A percentile compares a stretch with the other conserved stretches of the same genome.
phyloP scores from a whole-genome alignment of 495 filamentous ascomycete species.

The Aspergillus conjunctus region DNA sequence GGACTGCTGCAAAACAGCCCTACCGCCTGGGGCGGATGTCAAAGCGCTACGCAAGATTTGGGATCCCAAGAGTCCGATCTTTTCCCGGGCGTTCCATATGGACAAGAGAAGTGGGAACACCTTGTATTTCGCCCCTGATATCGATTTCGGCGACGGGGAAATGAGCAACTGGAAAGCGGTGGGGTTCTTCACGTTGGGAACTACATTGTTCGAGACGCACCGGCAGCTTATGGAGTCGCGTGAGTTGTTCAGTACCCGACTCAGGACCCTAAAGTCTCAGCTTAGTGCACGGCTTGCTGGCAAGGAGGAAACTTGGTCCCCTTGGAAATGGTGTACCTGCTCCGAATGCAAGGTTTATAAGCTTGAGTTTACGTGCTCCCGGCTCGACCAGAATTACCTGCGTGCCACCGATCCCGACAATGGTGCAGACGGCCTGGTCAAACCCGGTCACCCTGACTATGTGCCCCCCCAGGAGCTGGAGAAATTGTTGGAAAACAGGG shows the following conservation, averaged over 20 bases:
- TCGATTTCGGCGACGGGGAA: conserved; percentile 9
- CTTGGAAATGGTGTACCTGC: conserved; percentile 12
- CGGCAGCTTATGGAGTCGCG: conserved; percentile 4
- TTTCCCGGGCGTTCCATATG: conserved; percentile 11
- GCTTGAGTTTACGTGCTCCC: conserved; percentile 1
- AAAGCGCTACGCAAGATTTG: conserved; percentile 10
- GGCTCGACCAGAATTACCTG: neutral
- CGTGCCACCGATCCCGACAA: neutral
- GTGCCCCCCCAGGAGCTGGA: neutral
- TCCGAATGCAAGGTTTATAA: conserved; percentile 5
- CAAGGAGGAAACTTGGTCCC: conserved; percentile 3
- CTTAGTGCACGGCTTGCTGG: conserved; percentile 5
- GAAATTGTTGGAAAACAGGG: neutral
- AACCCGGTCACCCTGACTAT: conserved; percentile 12
- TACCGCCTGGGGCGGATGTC: neutral
- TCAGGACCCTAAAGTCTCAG: conserved; percentile 8
- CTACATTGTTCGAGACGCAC: conserved; percentile 9
- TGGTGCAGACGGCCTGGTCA: neutral
- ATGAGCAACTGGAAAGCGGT: conserved; percentile 8
- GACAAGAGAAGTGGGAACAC: conserved; percentile 3
- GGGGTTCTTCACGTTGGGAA: conserved; percentile 12
- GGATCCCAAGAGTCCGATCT: conserved; percentile 2
- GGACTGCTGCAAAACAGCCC: neutral
- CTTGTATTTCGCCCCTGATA: conserved; percentile 11
- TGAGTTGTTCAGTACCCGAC: conserved; percentile 12